These are phyloP conservation scores for Chytriomyces sp. DNA, from an alignment of 192 early-diverging fungal species.

Conservation along the genomic window DNA sequence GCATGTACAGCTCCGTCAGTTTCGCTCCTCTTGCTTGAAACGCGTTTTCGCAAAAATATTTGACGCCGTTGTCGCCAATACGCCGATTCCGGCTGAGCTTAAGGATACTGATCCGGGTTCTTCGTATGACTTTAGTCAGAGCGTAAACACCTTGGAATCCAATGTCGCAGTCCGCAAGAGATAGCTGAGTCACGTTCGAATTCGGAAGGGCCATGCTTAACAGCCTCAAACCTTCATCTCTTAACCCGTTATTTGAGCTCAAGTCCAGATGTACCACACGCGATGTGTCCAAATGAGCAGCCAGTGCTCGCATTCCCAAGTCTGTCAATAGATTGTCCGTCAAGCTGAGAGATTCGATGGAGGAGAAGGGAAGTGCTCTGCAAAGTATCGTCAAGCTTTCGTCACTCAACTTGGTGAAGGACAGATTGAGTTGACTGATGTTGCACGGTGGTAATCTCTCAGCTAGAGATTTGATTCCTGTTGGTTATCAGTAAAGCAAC, in stretches of 20 bases:
- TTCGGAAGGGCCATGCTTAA: background rate
- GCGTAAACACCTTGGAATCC: slow-evolving; percentile 7
- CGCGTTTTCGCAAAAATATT: background rate
- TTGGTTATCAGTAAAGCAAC: background rate
- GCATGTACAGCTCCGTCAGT: background rate
- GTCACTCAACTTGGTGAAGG: slow-evolving; percentile 6
- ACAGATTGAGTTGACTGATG: slow-evolving; percentile 23
- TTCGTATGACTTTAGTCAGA: background rate
- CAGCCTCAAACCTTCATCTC: background rate
- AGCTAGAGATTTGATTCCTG: slow-evolving; percentile 2
- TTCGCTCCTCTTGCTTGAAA: background rate
- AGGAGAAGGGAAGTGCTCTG: slow-evolving; percentile 6
- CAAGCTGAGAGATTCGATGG: background rate
- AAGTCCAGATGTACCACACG: slow-evolving; percentile 12
- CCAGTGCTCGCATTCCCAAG: background rate
- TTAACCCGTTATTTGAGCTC: background rate
- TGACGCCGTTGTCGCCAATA: slow-evolving; percentile 16
- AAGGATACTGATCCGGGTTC: background rate
- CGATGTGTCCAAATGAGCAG: background rate
- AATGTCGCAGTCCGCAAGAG: slow-evolving; percentile 16
- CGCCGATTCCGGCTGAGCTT: slow-evolving; percentile 20
- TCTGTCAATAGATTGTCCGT: slow-evolving; percentile 25
- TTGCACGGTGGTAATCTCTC: slow-evolving; percentile 5
- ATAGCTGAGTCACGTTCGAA: background rate
- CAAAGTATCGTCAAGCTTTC: background rate